Percentiles rank a stretch among this genome's conserved stretches.
Conservation (phyloP, 371 early-diverging fungal species). For the Mortierella sp. region DNA sequence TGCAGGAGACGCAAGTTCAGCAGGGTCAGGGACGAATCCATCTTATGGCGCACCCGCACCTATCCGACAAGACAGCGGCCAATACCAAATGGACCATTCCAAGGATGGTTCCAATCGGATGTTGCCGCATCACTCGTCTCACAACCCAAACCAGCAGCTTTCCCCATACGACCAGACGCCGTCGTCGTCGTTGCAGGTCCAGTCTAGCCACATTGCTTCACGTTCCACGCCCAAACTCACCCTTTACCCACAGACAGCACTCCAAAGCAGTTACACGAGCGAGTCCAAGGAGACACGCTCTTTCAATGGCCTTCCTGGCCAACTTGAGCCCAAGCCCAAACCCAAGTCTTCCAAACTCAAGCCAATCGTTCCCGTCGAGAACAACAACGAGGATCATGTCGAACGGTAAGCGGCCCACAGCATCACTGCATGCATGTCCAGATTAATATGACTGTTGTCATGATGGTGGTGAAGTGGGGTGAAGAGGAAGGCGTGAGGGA, state of each 20-base stretch:
- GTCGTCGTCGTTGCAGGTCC: conserved; percentile 21
- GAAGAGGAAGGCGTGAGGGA: too few relatives aligned
- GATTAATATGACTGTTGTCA: too few relatives aligned
- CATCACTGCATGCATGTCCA: too few relatives aligned
- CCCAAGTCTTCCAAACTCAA: conserved; percentile 41
- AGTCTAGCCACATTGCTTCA: conserved; percentile 34
- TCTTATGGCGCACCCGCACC: too few relatives aligned
- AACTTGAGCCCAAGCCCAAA: conserved; percentile 39
- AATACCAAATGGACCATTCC: too few relatives aligned
- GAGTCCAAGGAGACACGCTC: conserved; percentile 52
- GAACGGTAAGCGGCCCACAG: conserved; percentile 28
- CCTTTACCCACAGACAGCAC: conserved; percentile 31
- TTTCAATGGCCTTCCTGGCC: conserved; percentile 35
- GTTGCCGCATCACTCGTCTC: too few relatives aligned
- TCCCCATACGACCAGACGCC: too few relatives aligned
- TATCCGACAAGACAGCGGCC: too few relatives aligned
- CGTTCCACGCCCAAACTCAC: conserved; percentile 49
- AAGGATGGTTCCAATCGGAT: too few relatives aligned
- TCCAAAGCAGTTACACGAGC: conserved; percentile 30
- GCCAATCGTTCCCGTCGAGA: conserved; percentile 40
- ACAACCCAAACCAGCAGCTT: too few relatives aligned
- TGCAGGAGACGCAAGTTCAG: neutral
- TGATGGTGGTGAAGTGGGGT: too few relatives aligned
- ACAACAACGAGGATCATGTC: conserved; percentile 42
- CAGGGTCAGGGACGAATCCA: neutral